Evolutionary conservation across 176 grass and related monocot genomes (phyloP), one percentile per base, ranked within the genome.

Genomic region (Oryza longistaminata): DNA sequence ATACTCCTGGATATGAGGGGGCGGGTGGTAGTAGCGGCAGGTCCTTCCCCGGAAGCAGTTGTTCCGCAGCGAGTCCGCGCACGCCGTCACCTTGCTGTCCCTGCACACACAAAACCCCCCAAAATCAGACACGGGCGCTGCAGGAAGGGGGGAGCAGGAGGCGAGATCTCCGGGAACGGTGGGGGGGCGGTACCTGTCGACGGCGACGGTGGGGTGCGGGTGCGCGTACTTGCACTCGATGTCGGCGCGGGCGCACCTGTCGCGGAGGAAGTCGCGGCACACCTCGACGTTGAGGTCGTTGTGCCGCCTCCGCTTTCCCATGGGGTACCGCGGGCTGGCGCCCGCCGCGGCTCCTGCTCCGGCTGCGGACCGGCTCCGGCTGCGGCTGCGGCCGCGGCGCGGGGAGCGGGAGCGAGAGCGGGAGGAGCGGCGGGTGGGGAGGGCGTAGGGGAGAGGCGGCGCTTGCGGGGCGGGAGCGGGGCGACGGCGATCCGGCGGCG

Each of bases 1-100:
- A 61, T 95, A 95, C 93, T 90, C 71, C 16, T 88, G 85, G 65
- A 95, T 92, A 33, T 90, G 93, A 21, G 85, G 93, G 48, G 82
- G 88, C 33, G 90, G 93, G 74, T 95, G 90, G 82, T 90, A 92
- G 75, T 95, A 95, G 71, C 93, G 87, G 85, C 93, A 95, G 68
- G 90, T 86, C 66, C 78, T 78, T 27, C 88, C 90, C 16, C 82
- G 88, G 83, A 76, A 88, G 79, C 93, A 95, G 9, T 77, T 79
- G 49, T 88, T 92, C 85, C 88, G 74, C 71, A 92, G 83, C 19
- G 85, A 95, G 87, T 92, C 93, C 52, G 82, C 85, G 78, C 93
- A 95, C n/a, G 91, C 93, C 37, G 75, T 95, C 75, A 95, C 93
- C 90, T 92, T 95, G 50, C 84, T 90, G 21, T 95, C 90, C 87